A percentile compares a stretch with the other conserved stretches of the same genome.
Evolutionary conservation across 345 rosid species (phyloP).

Genomic region (Passiflora organensis): DNA sequence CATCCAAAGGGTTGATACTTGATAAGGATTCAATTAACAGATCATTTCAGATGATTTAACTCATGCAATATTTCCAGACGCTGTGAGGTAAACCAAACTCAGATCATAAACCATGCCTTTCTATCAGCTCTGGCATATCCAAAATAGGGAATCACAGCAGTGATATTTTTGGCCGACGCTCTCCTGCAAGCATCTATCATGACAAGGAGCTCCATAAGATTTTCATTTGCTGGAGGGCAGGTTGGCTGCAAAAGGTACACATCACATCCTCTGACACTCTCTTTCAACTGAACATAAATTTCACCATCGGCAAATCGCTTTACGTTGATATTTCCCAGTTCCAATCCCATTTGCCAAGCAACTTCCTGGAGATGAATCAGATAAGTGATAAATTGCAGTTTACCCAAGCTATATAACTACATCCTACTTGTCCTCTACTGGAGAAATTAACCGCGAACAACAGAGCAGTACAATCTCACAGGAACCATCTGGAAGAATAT

Average conservation of each 20-base stretch:
- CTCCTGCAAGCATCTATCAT: slow-evolving; percentile 97
- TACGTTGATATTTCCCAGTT: slow-evolving; percentile 81
- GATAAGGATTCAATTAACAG: background rate
- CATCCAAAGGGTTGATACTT: background rate
- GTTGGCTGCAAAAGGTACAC: slow-evolving; percentile 91
- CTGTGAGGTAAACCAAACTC: background rate
- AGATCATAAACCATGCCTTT: slow-evolving; percentile 44
- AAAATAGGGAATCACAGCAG: slow-evolving; percentile 95
- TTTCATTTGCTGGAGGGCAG: slow-evolving; percentile 93
- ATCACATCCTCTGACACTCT: slow-evolving; percentile 94
- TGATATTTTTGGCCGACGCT: slow-evolving; percentile 88
- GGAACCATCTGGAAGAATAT: background rate
- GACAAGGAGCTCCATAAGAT: slow-evolving; percentile 87
- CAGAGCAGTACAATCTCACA: background rate
- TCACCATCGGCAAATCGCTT: slow-evolving; percentile 96
- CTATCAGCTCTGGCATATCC: slow-evolving; percentile 98
- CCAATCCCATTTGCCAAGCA: slow-evolving; percentile 83
- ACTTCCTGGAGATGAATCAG: slow-evolving; percentile 48
- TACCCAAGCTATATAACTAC: no score
- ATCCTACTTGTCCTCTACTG: no score
- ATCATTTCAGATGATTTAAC: background rate
- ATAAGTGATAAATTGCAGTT: no score
- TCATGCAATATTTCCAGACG: background rate
- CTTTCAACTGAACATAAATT: slow-evolving; percentile 89
- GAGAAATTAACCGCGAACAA: no score